Conservation (phyloP, 2,329 filamentous ascomycete genomes). For the Ophiostoma angusticollis region DNA sequence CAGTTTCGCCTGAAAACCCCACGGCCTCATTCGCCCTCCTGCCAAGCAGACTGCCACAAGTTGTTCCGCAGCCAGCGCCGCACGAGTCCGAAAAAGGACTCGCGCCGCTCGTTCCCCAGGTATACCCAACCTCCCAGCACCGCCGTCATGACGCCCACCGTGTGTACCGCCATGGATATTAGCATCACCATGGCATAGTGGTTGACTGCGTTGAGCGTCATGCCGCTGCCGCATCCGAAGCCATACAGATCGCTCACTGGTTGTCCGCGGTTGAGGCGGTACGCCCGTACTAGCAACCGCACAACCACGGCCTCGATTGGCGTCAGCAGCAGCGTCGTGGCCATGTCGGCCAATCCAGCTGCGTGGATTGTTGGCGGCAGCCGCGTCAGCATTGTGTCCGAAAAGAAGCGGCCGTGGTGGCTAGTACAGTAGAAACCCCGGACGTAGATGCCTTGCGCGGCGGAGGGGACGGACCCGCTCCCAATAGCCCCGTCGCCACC, state of each 20-base stretch:
- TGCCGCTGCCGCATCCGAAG: slow-evolving; percentile 17
- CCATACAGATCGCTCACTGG: slow-evolving; percentile 27
- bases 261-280: slow-evolving; percentile 26
- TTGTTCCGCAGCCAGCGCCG: too few species aligned
- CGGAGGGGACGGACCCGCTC: too few species aligned
- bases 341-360: slow-evolving; percentile 32
- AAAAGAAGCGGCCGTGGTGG: slow-evolving; percentile 17
- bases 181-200: slow-evolving; percentile 36
- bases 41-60: too few species aligned
- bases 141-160: slow-evolving; percentile 32
- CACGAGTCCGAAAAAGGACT: too few species aligned
- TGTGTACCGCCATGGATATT: slow-evolving; percentile 29
- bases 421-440: slow-evolving; percentile 5
- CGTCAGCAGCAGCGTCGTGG: slow-evolving; percentile 29
- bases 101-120: too few species aligned
- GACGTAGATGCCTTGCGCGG: slow-evolving; percentile 4
- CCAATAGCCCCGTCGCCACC: not conserved
- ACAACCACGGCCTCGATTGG: slow-evolving; percentile 36
- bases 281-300: slow-evolving; percentile 31
- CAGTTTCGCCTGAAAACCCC: too few species aligned
- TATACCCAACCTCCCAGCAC: slow-evolving; percentile 20
- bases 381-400: slow-evolving; percentile 34
- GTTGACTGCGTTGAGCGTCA: slow-evolving; percentile 27
- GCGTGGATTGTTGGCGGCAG: slow-evolving; percentile 36
- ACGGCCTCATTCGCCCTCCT: too few species aligned